Percentiles rank a stretch among this genome's conserved stretches.
Evolutionary conservation across 805 yeast species (phyloP).

Genomic region (Spathaspora sp.): DNA sequence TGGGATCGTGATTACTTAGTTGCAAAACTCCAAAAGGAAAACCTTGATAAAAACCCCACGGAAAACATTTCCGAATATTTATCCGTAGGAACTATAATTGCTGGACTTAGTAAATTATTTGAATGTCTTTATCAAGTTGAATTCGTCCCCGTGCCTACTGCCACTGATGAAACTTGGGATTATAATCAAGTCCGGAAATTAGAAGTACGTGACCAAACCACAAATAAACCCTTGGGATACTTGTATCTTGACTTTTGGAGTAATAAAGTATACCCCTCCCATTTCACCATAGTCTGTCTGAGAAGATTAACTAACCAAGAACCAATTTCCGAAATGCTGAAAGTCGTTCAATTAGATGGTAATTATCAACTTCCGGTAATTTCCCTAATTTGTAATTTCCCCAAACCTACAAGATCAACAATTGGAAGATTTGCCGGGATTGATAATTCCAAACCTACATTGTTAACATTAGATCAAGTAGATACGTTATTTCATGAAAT

Average conservation of each 20-base stretch:
- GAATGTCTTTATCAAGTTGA: conserved; percentile 70
- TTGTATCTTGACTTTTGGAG: conserved; percentile 87
- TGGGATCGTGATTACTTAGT: conserved; percentile 85
- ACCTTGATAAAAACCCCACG: conserved; percentile 20
- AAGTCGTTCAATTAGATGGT: conserved; percentile 38
- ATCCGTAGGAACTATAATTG: conserved; percentile 80
- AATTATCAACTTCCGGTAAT: conserved; percentile 83
- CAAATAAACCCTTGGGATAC: conserved; percentile 61
- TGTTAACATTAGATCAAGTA: conserved; percentile 71
- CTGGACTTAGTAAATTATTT: conserved; percentile 75
- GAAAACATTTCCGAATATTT: conserved; percentile 66
- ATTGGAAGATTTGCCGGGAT: conserved; percentile 27
- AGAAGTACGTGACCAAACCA: conserved; percentile 60
- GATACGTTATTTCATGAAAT: conserved; percentile 96
- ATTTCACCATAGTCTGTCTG: conserved; percentile 94
- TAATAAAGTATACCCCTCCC: conserved; percentile 82
- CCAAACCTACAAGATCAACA: conserved; percentile 15
- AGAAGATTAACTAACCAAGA: conserved; percentile 51
- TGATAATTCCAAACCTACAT: conserved; percentile 37
- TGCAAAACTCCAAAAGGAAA: conserved; percentile 14
- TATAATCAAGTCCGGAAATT: conserved; percentile 73
- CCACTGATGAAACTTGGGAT: conserved; percentile 83
- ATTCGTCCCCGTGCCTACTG: conserved; percentile 61
- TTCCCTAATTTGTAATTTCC: conserved; percentile 82
- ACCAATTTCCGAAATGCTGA: conserved; percentile 15